Conservation (phyloP, 441 rosid genomes). For the Melastoma candidum region DNA sequence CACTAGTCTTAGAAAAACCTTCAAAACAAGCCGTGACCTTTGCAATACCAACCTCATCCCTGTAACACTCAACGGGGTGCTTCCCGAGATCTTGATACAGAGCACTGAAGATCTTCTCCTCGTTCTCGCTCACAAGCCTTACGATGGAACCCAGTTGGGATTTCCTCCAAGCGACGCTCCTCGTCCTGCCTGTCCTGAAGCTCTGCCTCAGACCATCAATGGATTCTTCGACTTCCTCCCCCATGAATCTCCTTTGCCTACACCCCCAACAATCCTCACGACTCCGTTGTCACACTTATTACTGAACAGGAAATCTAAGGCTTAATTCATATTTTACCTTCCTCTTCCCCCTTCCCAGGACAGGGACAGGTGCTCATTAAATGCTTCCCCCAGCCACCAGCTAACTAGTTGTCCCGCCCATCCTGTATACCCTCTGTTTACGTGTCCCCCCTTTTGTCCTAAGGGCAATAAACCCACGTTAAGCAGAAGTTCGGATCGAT, state of each 20-base stretch:
- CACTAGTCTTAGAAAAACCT: too few species aligned
- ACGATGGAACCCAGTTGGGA: conserved; percentile 45
- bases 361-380: too few species aligned
- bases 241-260: conserved; percentile 18
- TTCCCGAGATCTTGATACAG: conserved; percentile 73
- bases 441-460: too few species aligned
- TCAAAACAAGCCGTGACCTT: not conserved
- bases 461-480: too few species aligned
- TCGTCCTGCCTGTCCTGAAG: conserved; percentile 46
- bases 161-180: conserved; percentile 61
- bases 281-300: too few species aligned
- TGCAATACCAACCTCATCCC: conserved; percentile 42
- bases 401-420: too few species aligned
- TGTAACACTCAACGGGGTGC: conserved; percentile 55
- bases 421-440: too few species aligned
- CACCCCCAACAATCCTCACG: not conserved
- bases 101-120: conserved; percentile 32
- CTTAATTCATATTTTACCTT: too few species aligned
- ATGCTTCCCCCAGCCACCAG: too few species aligned
- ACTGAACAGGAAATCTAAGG: too few species aligned
- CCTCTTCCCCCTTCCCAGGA: too few species aligned
- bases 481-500: too few species aligned
- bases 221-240: conserved; percentile 25
- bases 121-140: conserved; percentile 46
- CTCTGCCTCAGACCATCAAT: conserved; percentile 46